Evolutionary conservation across 345 rosid species (phyloP), one percentile per base, ranked within the genome.

Genomic region (Euphorbia pulcherrima): DNA sequence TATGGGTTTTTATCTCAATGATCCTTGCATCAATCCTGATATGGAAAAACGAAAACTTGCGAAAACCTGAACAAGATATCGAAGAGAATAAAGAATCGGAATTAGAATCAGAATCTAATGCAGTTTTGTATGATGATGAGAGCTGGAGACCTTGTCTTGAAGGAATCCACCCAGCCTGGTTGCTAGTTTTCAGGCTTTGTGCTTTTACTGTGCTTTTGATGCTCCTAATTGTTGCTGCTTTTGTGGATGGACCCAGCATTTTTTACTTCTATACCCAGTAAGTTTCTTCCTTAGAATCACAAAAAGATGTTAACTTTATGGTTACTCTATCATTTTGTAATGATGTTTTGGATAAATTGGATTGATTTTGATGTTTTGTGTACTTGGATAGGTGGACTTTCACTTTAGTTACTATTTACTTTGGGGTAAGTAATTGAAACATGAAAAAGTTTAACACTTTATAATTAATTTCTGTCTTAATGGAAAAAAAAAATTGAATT

Each of bases 181-280:
- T 95, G 77, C 88, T 95, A 58, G 86, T 79, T 68, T 92, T 86
- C 74, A 78, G 99, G 73, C 68, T 85, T 23, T 62, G 74, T 71
- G 92, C 93, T 65, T 89, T 94, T 73, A 28, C 78, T 55, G 83
- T 85, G 77, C 96, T 94, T 50, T 64, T 90, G 30, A 62, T 80
- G 9, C 62, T 88, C 86, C 81, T 82, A 28, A 62, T 78, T 26
- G 80, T 76, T 75, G 78, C 77, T 28, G 78, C 79, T 57, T 63
- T 83, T 39, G 68, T 83, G 8, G 90, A 90, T 75, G 97, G 97
- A 41, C 82, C 82, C 69, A 85, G 81, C 82, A 86, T 95, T 56
- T 95, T 88, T 80, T 95, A 81, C 89, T 95, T 81, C 80, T 95
- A 95, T 57, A 95, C 99, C 6, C 93, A 92, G 99, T 95, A 86